These are phyloP conservation scores for Plasmodium fragile DNA, from an alignment of 169 alveolate species.

Conservation along the genomic window DNA sequence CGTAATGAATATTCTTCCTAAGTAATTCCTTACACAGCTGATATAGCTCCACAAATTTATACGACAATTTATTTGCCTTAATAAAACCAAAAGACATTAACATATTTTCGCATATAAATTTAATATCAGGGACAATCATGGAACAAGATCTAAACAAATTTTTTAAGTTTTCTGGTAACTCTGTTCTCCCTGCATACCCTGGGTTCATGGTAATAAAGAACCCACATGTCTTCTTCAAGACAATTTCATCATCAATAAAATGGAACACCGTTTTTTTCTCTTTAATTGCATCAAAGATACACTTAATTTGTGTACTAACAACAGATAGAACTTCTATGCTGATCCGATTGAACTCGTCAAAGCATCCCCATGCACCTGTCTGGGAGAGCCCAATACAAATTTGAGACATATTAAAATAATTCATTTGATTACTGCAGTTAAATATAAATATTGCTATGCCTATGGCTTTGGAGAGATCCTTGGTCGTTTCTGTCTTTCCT, in stretches of 20 bases:
- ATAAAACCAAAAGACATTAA: slow-evolving; percentile 98
- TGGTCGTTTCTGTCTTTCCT: slow-evolving; percentile 97
- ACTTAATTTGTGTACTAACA: slow-evolving; percentile 96
- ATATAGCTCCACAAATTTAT: slow-evolving; percentile 94
- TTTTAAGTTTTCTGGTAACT: slow-evolving; percentile 97
- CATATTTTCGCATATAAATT: slow-evolving; percentile 96
- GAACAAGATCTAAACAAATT: slow-evolving; percentile 96
- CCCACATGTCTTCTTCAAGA: slow-evolving; percentile 84
- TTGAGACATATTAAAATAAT: slow-evolving; percentile 94
- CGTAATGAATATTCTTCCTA: slow-evolving; percentile 96
- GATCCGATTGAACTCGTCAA: slow-evolving; percentile 98
- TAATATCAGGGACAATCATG: slow-evolving; percentile 98
- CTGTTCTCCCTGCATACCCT: slow-evolving; percentile 99
- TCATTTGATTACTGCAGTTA: slow-evolving; percentile 95
- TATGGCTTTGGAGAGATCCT: slow-evolving; percentile 96
- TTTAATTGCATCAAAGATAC: slow-evolving; percentile 94
- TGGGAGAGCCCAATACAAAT: slow-evolving; percentile 96
- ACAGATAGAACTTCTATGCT: slow-evolving; percentile 97
- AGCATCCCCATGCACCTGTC: slow-evolving; percentile 99
- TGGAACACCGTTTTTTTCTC: slow-evolving; percentile 85
- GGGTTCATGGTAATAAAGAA: slow-evolving; percentile 96
- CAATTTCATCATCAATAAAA: slow-evolving; percentile 86
- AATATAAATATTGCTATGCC: slow-evolving; percentile 97
- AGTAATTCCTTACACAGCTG: slow-evolving; percentile 91
- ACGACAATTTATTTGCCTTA: slow-evolving; percentile 93